A percentile compares a stretch with the other conserved stretches of the same genome.
Evolutionary conservation across 352 stramenopile genomes (phyloP).

Genomic region (Thraustotheca clavata): DNA sequence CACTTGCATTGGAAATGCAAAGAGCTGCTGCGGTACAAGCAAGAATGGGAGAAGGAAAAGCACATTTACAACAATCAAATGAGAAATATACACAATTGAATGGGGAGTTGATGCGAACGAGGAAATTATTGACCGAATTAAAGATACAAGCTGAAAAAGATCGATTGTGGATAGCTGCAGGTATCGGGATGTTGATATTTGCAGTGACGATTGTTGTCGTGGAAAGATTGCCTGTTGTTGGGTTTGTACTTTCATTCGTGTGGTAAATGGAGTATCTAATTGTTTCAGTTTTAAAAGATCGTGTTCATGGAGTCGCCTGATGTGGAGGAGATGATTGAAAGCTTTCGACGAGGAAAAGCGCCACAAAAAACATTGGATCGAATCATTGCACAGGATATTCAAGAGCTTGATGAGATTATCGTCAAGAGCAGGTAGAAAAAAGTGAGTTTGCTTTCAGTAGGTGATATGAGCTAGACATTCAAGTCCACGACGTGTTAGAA

Average conservation of each 20-base stretch:
- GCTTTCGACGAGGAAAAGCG: slow-evolving; percentile 10
- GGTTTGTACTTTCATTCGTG: neutral
- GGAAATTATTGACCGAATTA: slow-evolving; percentile 6
- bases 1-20: neutral
- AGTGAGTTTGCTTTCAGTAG: neutral
- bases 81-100: slow-evolving; percentile 13
- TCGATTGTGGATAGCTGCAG: slow-evolving; percentile 12
- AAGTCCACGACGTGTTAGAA: neutral
- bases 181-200: slow-evolving; percentile 7
- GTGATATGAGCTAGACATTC: neutral
- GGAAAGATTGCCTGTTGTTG: slow-evolving; percentile 6
- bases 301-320: neutral
- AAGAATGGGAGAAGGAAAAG: slow-evolving; percentile 12
- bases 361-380: neutral
- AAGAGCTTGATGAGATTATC: slow-evolving; percentile 9
- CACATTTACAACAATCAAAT: slow-evolving; percentile 8
- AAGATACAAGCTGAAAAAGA: slow-evolving; percentile 14
- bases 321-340: slow-evolving; percentile 16
- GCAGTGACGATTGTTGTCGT: slow-evolving; percentile 9
- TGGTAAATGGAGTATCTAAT: neutral
- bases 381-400: slow-evolving; percentile 11
- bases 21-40: neutral
- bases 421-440: neutral
- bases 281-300: neutral
- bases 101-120: neutral